Percentiles rank a stretch among this genome's conserved stretches.
These are phyloP conservation scores for Corymbia calophylla DNA, from an alignment of 441 rosid species.

Conservation along the genomic window DNA sequence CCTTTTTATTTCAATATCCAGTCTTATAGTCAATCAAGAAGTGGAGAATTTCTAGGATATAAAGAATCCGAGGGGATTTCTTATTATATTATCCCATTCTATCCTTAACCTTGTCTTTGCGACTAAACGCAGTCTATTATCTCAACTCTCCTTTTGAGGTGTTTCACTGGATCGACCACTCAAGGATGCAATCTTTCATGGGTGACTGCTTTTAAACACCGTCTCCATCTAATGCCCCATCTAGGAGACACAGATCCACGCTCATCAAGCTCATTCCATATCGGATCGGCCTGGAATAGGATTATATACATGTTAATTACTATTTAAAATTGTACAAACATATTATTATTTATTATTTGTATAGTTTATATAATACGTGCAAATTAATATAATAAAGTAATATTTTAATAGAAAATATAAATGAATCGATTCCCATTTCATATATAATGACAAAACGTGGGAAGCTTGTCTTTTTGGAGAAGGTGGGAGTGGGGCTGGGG, in stretches of 20 bases:
- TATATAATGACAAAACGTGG: background rate
- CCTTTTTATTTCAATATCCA: background rate
- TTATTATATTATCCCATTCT: background rate
- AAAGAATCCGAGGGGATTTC: background rate
- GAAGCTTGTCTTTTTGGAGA: background rate
- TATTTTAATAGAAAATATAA: too few relatives aligned
- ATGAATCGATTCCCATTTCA: background rate
- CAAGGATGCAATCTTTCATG: background rate
- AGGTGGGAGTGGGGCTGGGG: background rate
- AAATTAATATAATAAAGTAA: too few relatives aligned
- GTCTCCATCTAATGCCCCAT: background rate
- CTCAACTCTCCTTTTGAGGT: background rate
- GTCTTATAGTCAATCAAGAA: background rate
- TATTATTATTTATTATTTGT: too few relatives aligned
- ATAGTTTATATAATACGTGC: background rate
- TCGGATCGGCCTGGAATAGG: background rate
- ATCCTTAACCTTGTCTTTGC: background rate
- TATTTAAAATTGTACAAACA: background rate
- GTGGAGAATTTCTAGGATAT: background rate
- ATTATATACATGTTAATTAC: too few relatives aligned
- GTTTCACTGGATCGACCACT: background rate
- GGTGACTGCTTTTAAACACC: rapidly evolving
- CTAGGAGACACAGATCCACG: background rate
- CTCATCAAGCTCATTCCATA: background rate
- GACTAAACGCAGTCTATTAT: background rate